phyloP scores from a whole-genome alignment of 768 basidiomycete genomes.

The Collybia sp. region DNA sequence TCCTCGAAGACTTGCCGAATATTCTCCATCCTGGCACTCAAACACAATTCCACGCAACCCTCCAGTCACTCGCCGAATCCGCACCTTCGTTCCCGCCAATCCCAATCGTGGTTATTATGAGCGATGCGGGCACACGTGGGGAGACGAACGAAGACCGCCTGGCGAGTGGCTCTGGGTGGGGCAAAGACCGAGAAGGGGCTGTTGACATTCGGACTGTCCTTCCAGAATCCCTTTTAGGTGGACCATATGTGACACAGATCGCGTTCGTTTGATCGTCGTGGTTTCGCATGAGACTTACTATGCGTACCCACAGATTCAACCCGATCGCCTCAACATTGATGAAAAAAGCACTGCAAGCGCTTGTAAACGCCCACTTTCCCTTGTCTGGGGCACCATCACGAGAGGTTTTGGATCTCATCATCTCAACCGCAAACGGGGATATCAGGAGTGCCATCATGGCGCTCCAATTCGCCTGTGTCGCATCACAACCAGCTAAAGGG shows the following conservation, averaged over 20 bases:
- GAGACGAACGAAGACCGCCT: conserved; percentile 51
- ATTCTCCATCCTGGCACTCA: conserved; percentile 71
- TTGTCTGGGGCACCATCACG: conserved; percentile 37
- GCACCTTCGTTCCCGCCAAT: conserved; percentile 28
- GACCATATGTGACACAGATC: conserved; percentile 77
- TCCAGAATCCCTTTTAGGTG: conserved; percentile 61
- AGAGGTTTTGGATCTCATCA: conserved; percentile 69
- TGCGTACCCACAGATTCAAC: conserved; percentile 69
- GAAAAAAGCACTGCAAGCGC: conserved; percentile 65
- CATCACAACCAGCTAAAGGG: conserved; percentile 26
- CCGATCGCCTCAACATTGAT: conserved; percentile 87
- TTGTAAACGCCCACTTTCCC: conserved; percentile 48
- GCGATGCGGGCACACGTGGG: conserved; percentile 77
- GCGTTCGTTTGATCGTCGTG: conserved; percentile 41
- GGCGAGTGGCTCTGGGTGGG: conserved; percentile 35
- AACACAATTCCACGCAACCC: conserved; percentile 64
- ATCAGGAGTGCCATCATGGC: conserved; percentile 93
- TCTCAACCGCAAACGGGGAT: conserved; percentile 83
- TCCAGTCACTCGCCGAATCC: conserved; percentile 50
- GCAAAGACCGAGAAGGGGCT: conserved; percentile 39
- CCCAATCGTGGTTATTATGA: conserved; percentile 81
- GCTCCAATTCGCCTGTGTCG: conserved; percentile 77
- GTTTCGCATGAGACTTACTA: conserved; percentile 1
- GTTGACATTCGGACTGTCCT: conserved; percentile 69
- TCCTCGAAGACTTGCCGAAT: conserved; percentile 91